These are phyloP conservation scores for Saturnispora serradocipensis DNA, from an alignment of 805 yeast genomes.

Conservation along the genomic window DNA sequence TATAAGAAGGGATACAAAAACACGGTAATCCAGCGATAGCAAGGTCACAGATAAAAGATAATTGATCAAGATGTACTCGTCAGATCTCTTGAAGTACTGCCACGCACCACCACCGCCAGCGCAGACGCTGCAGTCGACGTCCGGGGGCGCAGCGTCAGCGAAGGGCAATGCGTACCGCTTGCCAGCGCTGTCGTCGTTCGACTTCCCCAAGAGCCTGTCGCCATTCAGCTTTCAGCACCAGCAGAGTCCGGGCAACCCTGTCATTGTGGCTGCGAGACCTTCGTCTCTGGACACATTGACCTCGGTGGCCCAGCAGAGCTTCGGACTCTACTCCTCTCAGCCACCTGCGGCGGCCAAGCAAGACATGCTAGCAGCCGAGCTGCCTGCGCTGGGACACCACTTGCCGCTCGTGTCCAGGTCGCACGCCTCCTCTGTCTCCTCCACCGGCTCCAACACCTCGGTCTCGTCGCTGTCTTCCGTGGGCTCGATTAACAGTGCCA, in stretches of 20 bases:
- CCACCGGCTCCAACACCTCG: not conserved
- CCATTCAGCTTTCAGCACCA: not conserved
- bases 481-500: not conserved
- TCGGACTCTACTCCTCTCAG: slow-evolving; percentile 3
- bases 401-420: not conserved
- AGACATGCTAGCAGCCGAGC: not conserved
- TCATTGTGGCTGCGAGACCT: not conserved
- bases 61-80: slow-evolving; percentile 4
- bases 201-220: not conserved
- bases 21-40: not conserved
- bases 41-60: not conserved
- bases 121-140: not conserved
- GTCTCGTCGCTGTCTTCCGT: slow-evolving; percentile 1
- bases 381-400: not conserved
- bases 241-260: not conserved
- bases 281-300: not conserved
- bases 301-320: slow-evolving; percentile 11
- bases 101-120: slow-evolving; percentile 4
- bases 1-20: not conserved
- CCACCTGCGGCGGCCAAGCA: not conserved
- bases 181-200: not conserved
- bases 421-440: not conserved
- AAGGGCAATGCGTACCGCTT: not conserved
- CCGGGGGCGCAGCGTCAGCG: not conserved
- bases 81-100: slow-evolving; percentile 15